A percentile compares a stretch with the other conserved stretches of the same genome.
phyloP scores from a whole-genome alignment of 202 grass and related monocot species.

The Dendrocalamus latiflorus region DNA sequence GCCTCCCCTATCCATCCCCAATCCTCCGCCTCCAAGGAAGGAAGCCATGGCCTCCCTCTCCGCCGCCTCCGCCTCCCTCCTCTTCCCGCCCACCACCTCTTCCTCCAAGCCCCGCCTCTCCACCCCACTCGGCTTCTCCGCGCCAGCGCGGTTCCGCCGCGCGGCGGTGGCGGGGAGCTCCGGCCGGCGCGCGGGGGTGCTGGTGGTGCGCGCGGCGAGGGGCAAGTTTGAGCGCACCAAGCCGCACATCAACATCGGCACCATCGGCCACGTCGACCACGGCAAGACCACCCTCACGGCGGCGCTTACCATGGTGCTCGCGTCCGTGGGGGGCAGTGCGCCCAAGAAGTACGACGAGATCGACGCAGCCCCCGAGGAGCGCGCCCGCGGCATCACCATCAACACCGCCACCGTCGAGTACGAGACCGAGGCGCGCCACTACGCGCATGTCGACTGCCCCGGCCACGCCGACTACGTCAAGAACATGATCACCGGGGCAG shows the following conservation, averaged over 20 bases:
- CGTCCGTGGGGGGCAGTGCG: constrained; percentile 62
- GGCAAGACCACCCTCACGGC: constrained; percentile 96
- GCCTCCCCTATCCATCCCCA: constrained; percentile 27
- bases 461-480: constrained; percentile 97
- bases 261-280: constrained; percentile 98
- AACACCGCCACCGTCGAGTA: constrained; percentile 99
- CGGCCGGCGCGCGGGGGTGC: constrained; percentile 37
- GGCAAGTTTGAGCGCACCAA: constrained; percentile 93
- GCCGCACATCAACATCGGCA: constrained; percentile 97
- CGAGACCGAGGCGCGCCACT: constrained; percentile 91
- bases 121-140: constrained; percentile 33
- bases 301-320: constrained; percentile 93
- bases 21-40: constrained; percentile 14
- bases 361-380: constrained; percentile 94
- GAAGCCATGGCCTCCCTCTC: constrained; percentile 55
- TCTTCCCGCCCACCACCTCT: constrained; percentile 39
- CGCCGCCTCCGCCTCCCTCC: constrained; percentile 42
- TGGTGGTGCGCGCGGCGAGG: constrained; percentile 82
- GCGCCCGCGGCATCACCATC: constrained; percentile 97
- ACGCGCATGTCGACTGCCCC: constrained; percentile 96
- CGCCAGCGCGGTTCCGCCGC: constrained; percentile 27
- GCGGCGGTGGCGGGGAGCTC: background rate
- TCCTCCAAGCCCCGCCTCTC: constrained; percentile 36
- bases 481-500: constrained; percentile 96
- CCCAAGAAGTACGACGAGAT: constrained; percentile 99